phyloP scores from a whole-genome alignment of 768 basidiomycete genomes.

The Hygrocybe punicea region DNA sequence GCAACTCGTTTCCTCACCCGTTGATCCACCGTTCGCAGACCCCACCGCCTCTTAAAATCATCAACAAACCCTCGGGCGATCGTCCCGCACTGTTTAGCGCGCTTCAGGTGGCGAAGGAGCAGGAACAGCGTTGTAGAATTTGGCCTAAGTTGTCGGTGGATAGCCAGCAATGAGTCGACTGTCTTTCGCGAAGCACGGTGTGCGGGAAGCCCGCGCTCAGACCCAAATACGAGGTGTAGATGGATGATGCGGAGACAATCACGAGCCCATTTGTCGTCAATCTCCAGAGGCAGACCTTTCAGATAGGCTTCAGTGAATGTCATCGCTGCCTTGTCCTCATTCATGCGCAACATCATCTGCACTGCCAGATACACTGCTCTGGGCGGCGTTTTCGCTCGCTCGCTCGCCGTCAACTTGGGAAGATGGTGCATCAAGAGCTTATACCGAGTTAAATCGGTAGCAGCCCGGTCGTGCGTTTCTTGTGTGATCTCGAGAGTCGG shows the following conservation, averaged over 20 bases:
- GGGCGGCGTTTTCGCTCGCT: conserved; percentile 37
- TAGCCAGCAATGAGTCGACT: conserved; percentile 43
- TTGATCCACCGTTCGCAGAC: conserved; percentile 50
- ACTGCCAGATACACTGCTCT: conserved; percentile 46
- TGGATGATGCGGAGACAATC: conserved; percentile 55
- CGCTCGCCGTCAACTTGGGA: conserved; percentile 36
- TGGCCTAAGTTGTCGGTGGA: conserved; percentile 52
- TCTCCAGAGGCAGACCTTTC: conserved; percentile 41
- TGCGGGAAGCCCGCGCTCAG: conserved; percentile 37
- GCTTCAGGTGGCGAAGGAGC: conserved; percentile 51
- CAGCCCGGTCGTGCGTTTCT: conserved; percentile 10
- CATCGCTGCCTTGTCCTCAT: conserved; percentile 39
- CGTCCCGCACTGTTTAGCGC: conserved; percentile 51
- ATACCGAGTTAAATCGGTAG: conserved; percentile 27
- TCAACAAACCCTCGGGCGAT: conserved; percentile 45
- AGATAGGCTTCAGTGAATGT: conserved; percentile 50
- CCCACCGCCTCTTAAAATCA: conserved; percentile 55
- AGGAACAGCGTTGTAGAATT: conserved; percentile 57
- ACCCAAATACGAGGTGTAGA: conserved; percentile 41
- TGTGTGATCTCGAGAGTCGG: neutral
- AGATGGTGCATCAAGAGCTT: conserved; percentile 41
- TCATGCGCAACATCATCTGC: conserved; percentile 43
- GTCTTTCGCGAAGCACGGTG: conserved; percentile 45
- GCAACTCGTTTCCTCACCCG: conserved; percentile 59
- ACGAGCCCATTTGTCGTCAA: conserved; percentile 35